A percentile compares a stretch with the other conserved stretches of the same genome.
Conservation (phyloP, 352 stramenopile species). For the Pythium aristosporum region DNA sequence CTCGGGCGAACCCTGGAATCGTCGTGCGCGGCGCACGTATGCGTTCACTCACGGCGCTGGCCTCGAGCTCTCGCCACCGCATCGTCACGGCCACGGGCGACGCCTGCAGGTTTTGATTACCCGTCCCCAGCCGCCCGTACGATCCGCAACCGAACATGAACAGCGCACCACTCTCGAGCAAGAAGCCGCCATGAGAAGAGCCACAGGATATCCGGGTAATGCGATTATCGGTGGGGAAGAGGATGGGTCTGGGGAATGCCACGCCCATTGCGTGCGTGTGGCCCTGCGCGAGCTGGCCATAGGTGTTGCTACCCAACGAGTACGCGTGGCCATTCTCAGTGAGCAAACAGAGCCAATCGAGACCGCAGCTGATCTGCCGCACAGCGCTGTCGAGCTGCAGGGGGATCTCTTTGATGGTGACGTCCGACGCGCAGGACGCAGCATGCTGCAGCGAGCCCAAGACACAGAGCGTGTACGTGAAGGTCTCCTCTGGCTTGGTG, state of each 20-base stretch:
- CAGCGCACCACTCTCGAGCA: conserved; percentile 50
- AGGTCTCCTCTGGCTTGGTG: conserved; percentile 10
- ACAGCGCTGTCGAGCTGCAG: conserved; percentile 46
- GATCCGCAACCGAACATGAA: conserved; percentile 73
- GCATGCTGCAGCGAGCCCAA: conserved; percentile 44
- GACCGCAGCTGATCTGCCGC: conserved; percentile 41
- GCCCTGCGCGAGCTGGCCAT: conserved; percentile 60
- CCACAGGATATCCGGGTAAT: conserved; percentile 58
- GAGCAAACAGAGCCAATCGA: conserved; percentile 52
- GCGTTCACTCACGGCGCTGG: conserved; percentile 3
- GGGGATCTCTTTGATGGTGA: conserved; percentile 38
- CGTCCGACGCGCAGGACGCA: not conserved
- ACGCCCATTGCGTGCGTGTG: conserved; percentile 25
- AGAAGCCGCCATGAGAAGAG: conserved; percentile 51
- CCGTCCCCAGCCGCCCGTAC: conserved; percentile 57
- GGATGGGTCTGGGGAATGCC: conserved; percentile 27
- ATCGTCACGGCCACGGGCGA: conserved; percentile 37
- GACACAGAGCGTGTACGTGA: conserved; percentile 56
- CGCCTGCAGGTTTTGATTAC: conserved; percentile 23
- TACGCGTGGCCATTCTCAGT: conserved; percentile 47
- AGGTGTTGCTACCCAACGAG: conserved; percentile 54
- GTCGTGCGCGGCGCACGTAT: conserved; percentile 1
- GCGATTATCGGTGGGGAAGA: conserved; percentile 29
- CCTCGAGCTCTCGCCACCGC: conserved; percentile 39
- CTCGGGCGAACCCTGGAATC: conserved; percentile 10